A percentile compares a stretch with the other conserved stretches of the same genome.
phyloP scores from a whole-genome alignment of 1,139 yeast species.

The Pichia terricola region DNA sequence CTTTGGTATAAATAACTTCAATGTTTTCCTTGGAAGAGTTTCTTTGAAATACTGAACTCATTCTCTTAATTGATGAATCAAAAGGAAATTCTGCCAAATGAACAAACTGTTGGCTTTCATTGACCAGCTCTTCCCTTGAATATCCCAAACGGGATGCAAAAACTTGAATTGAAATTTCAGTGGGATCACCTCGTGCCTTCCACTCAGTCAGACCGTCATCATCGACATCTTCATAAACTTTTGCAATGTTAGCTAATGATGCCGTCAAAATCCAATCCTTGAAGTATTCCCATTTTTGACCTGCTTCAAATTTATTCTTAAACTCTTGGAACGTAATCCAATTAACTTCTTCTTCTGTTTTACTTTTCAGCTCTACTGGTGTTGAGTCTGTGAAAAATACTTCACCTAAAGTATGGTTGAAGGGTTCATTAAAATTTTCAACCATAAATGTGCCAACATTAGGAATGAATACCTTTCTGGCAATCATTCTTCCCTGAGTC shows the following conservation, averaged over 20 bases:
- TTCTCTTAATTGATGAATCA: slow-evolving; percentile 68
- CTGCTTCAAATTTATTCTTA: slow-evolving; percentile 9
- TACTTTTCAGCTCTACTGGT: slow-evolving; percentile 31
- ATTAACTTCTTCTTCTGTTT: slow-evolving; percentile 27
- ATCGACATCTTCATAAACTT: slow-evolving; percentile 35
- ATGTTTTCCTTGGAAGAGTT: slow-evolving; percentile 23
- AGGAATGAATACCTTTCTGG: slow-evolving; percentile 71
- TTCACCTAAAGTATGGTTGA: slow-evolving; percentile 62
- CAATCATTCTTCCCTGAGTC: slow-evolving; percentile 74
- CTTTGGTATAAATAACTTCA: slow-evolving; percentile 50
- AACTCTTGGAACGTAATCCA: slow-evolving; percentile 20
- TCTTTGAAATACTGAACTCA: slow-evolving; percentile 57
- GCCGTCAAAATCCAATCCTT: slow-evolving; percentile 49
- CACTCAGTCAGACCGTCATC: slow-evolving; percentile 37
- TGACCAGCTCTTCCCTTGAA: slow-evolving; percentile 35
- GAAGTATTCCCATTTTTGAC: slow-evolving; percentile 26
- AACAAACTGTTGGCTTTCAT: slow-evolving; percentile 25
- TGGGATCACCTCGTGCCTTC: slow-evolving; percentile 80
- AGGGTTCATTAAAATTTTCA: slow-evolving; percentile 54
- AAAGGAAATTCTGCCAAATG: slow-evolving; percentile 67
- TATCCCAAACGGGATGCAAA: slow-evolving; percentile 49
- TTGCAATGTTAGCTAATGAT: slow-evolving; percentile 66
- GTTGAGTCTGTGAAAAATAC: slow-evolving; percentile 33
- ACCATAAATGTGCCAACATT: slow-evolving; percentile 57
- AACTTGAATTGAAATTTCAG: slow-evolving; percentile 76